Evolutionary conservation across 352 stramenopile genomes (phyloP).

Genomic region (Globisporangium polare): DNA sequence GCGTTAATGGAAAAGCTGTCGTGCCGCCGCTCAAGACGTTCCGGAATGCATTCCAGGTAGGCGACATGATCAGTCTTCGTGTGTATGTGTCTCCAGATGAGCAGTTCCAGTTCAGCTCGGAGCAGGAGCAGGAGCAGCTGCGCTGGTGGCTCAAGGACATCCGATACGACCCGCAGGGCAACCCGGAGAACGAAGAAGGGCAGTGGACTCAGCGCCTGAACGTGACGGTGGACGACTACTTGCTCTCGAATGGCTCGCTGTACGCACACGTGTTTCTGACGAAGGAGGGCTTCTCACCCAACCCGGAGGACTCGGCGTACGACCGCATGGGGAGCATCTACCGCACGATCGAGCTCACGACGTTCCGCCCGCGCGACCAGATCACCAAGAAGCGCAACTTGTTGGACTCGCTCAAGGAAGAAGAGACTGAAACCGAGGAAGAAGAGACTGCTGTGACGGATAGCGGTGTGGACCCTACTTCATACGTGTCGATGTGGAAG

Average conservation of each 20-base stretch:
- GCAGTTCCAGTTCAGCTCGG: constrained; percentile 46
- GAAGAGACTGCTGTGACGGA: constrained; percentile 5
- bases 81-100: constrained; percentile 60
- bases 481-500: constrained; percentile 83
- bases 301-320: constrained; percentile 58
- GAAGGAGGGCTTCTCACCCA: constrained; percentile 64
- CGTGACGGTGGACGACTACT: constrained; percentile 61
- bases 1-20: constrained; percentile 6
- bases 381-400: constrained; percentile 80
- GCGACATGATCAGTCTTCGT: constrained; percentile 47
- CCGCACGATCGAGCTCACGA: constrained; percentile 56
- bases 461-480: constrained; percentile 24
- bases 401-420: constrained; percentile 25
- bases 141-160: constrained; percentile 56
- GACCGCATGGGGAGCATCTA: constrained; percentile 51
- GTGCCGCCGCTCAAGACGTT: constrained; percentile 21
- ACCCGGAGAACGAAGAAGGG: constrained; percentile 44
- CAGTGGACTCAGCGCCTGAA: constrained; percentile 54
- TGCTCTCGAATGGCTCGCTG: constrained; percentile 72
- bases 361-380: constrained; percentile 72
- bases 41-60: constrained; percentile 56
- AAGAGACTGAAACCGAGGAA: constrained; percentile 14
- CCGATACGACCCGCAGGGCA: constrained; percentile 44
- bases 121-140: constrained; percentile 51
- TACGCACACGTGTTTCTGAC: constrained; percentile 87